Percentiles rank a stretch among this genome's conserved stretches.
Evolutionary conservation across 495 filamentous ascomycete genomes (phyloP).

Genomic region (Aspergillus asperescens): DNA sequence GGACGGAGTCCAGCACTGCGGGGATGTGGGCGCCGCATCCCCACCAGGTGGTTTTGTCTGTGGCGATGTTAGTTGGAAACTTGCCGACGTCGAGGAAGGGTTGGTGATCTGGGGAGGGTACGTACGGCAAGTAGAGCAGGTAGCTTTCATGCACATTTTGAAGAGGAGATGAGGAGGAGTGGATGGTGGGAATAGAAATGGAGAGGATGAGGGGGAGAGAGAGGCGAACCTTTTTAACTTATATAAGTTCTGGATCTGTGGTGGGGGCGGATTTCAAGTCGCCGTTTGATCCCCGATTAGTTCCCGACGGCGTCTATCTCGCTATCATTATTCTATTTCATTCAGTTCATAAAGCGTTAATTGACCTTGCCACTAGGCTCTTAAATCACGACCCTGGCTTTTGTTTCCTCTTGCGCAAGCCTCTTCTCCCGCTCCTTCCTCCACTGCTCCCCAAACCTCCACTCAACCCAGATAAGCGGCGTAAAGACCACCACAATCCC

Average conservation of each 20-base stretch:
- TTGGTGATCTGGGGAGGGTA: too few relatives aligned
- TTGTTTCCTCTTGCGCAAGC: too few relatives aligned
- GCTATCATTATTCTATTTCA: too few relatives aligned
- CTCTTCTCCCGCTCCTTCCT: constrained; percentile 27
- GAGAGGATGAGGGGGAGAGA: not conserved
- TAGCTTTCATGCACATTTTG: constrained; percentile 47
- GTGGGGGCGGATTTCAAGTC: not conserved
- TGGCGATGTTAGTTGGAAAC: constrained; percentile 3
- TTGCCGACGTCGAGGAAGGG: not conserved
- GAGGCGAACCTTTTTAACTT: not conserved
- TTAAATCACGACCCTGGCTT: too few relatives aligned
- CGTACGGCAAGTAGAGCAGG: constrained; percentile 48
- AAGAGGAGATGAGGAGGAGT: not conserved
- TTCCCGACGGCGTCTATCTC: not conserved
- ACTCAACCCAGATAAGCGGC: constrained; percentile 34
- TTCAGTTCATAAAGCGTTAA: too few relatives aligned
- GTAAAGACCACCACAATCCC: constrained; percentile 35
- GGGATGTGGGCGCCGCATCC: constrained; percentile 69
- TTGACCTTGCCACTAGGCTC: too few relatives aligned
- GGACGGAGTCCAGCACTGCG: constrained; percentile 57
- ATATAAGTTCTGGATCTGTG: not conserved
- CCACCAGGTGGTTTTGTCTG: constrained; percentile 64
- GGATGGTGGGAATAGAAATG: not conserved
- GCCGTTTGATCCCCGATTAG: not conserved
- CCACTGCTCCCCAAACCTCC: constrained; percentile 46